Percentiles rank a stretch among this genome's conserved stretches.
phyloP scores from a whole-genome alignment of 2,329 filamentous ascomycete genomes.

The Diaporthe amygdali region DNA sequence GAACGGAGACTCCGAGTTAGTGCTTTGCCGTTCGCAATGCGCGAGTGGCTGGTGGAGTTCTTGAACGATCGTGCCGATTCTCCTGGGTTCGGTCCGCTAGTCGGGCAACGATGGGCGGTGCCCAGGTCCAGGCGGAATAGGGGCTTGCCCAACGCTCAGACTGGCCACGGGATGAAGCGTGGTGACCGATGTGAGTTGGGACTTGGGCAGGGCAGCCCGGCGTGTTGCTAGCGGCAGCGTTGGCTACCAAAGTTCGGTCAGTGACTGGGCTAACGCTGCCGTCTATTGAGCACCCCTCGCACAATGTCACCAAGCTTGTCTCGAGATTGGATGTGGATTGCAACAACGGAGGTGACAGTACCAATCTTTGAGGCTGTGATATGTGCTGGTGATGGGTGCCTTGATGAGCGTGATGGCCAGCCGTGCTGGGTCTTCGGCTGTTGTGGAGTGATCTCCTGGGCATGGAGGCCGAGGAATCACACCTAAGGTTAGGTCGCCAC shows the following conservation, averaged over 20 bases:
- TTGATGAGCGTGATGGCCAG: background rate
- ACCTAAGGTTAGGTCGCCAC: background rate
- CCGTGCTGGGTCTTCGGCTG: background rate
- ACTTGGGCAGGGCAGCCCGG: background rate
- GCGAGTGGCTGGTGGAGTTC: background rate
- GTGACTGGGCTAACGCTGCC: background rate
- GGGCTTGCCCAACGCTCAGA: background rate
- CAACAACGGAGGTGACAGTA: background rate
- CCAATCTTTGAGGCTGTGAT: background rate
- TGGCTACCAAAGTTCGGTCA: background rate
- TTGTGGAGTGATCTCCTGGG: background rate
- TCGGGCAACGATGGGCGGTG: background rate
- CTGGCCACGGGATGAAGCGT: background rate
- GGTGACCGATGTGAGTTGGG: background rate
- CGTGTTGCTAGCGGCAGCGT: background rate
- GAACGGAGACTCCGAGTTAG: constrained; percentile 8
- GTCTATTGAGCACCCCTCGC: background rate
- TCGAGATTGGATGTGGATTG: background rate
- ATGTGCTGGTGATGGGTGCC: background rate
- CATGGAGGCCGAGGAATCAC: background rate
- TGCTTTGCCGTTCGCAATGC: background rate
- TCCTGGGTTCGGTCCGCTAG: constrained; percentile 6
- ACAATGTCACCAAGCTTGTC: background rate
- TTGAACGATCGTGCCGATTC: background rate
- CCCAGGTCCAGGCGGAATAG: too few species aligned